These are phyloP conservation scores for Exophiala alcalophila DNA, from an alignment of 2,329 filamentous ascomycete genomes.

Conservation along the genomic window DNA sequence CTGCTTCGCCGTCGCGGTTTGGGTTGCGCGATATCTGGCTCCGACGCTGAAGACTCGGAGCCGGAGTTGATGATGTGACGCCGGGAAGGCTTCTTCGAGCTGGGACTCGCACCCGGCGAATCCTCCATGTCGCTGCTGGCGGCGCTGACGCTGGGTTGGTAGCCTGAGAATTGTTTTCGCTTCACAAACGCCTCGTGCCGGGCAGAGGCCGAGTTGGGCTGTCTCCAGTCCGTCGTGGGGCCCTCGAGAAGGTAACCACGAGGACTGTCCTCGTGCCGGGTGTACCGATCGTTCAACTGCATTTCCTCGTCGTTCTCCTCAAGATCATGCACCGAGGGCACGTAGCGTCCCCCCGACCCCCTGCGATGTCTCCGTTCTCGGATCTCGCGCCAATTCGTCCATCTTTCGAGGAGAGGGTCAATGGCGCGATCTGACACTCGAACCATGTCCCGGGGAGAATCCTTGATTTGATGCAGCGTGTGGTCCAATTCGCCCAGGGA, in stretches of 20 bases:
- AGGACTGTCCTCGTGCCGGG: conserved; percentile 29
- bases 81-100: conserved; percentile 21
- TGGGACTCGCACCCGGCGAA: conserved; percentile 24
- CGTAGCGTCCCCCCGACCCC: conserved; percentile 18
- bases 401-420: conserved; percentile 35
- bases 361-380: conserved; percentile 25
- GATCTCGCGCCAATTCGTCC: conserved; percentile 30
- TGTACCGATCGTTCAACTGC: conserved; percentile 30
- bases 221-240: conserved; percentile 37
- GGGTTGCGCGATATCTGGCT: conserved; percentile 21
- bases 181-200: conserved; percentile 33
- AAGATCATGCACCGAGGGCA: conserved; percentile 28
- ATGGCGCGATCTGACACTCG: conserved; percentile 37
- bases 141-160: conserved; percentile 37
- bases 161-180: conserved; percentile 36
- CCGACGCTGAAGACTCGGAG: conserved; percentile 26
- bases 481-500: conserved; percentile 37
- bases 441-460: conserved; percentile 41
- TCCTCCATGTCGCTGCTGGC: conserved; percentile 36
- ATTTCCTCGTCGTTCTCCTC: conserved; percentile 27
- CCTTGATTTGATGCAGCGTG: conserved; percentile 35
- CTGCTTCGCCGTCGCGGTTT: conserved; percentile 20
- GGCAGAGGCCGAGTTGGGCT: conserved; percentile 40
- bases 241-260: conserved; percentile 38
- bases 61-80: conserved; percentile 29